Percentiles rank a stretch among this genome's conserved stretches.
Evolutionary conservation across 2,329 filamentous ascomycete genomes (phyloP).

Genomic region (Cladophialophora psammophila): DNA sequence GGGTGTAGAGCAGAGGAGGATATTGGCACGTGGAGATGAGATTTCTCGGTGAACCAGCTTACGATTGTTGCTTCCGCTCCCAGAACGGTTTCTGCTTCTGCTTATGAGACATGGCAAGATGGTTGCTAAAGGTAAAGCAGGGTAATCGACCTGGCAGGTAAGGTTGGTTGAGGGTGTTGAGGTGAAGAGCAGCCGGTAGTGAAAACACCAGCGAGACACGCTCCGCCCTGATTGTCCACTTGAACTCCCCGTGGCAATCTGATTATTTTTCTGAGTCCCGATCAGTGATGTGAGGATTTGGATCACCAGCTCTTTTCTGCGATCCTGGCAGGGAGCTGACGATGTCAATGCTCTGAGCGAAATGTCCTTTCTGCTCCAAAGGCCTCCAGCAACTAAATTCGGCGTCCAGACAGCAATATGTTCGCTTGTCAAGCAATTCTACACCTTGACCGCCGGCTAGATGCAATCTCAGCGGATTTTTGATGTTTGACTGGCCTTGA

Average conservation of each 20-base stretch:
- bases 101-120: slow-evolving; percentile 26
- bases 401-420: background rate
- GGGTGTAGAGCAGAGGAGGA: background rate
- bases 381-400: background rate
- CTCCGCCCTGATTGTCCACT: background rate
- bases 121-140: background rate
- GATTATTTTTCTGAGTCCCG: background rate
- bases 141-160: background rate
- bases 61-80: slow-evolving; percentile 32
- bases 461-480: background rate
- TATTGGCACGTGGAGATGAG: background rate
- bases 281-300: background rate
- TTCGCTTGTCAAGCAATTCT: background rate
- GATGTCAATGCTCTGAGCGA: background rate
- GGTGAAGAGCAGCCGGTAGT: background rate
- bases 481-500: background rate
- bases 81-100: slow-evolving; percentile 31
- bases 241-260: background rate
- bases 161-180: background rate
- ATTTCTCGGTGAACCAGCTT: slow-evolving; percentile 15
- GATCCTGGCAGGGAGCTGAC: background rate
- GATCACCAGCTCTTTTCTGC: background rate
- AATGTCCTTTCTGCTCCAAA: background rate
- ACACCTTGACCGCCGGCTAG: background rate
- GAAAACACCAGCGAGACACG: background rate